A percentile compares a stretch with the other conserved stretches of the same genome.
These are phyloP conservation scores for Fusarium sambucinum DNA, from an alignment of 2,329 filamentous ascomycete genomes.

Conservation along the genomic window DNA sequence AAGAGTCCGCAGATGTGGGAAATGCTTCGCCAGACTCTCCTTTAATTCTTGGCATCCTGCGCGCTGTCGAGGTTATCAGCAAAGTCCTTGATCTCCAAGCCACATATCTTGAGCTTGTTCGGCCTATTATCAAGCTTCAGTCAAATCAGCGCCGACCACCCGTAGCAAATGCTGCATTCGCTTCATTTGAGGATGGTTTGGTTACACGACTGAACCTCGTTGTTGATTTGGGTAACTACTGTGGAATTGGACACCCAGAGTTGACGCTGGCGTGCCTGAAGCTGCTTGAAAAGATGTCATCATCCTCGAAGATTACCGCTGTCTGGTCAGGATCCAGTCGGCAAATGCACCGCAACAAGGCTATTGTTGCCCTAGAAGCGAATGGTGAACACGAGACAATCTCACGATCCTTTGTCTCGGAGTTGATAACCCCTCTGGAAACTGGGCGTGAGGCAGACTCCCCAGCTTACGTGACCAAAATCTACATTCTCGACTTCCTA, in stretches of 20 bases:
- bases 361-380: conserved; percentile 87
- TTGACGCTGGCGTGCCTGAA: conserved; percentile 84
- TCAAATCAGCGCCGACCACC: conserved; percentile 68
- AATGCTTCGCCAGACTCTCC: conserved; percentile 82
- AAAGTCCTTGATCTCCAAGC: conserved; percentile 87
- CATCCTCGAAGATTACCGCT: conserved; percentile 82
- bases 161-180: conserved; percentile 76
- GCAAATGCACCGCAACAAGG: conserved; percentile 79
- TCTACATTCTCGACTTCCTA: conserved; percentile 87
- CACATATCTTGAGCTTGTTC: conserved; percentile 90
- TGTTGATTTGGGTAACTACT: conserved; percentile 86
- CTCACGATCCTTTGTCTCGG: conserved; percentile 75
- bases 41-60: conserved; percentile 80
- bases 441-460: conserved; percentile 76
- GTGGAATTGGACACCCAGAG: conserved; percentile 83
- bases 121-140: conserved; percentile 79
- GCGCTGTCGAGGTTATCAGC: conserved; percentile 86
- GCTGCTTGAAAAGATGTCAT: conserved; percentile 86
- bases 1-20: conserved; percentile 78
- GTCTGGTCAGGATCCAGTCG: conserved; percentile 72
- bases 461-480: conserved; percentile 82
- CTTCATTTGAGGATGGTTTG: conserved; percentile 93
- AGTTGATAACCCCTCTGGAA: conserved; percentile 78
- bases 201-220: conserved; percentile 83
- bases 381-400: conserved; percentile 86